Evolutionary conservation across 1,284 basidiomycete genomes (phyloP).

Genomic region (Boletus sp.): DNA sequence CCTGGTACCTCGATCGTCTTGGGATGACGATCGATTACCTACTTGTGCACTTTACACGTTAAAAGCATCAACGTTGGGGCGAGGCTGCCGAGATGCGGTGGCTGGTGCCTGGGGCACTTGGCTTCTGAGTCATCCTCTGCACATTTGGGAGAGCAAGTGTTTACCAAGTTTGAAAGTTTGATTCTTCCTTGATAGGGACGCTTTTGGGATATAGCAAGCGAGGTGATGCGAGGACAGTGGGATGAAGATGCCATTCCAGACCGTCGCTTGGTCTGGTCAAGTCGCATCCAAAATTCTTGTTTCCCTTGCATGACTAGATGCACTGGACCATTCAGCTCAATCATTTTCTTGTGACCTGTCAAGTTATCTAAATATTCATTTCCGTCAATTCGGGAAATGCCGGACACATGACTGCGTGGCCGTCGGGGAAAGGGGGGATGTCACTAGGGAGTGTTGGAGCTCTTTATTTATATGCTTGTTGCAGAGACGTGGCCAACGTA

Average conservation of each 20-base stretch:
- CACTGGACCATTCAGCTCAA: neutral
- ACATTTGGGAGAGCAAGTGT: neutral
- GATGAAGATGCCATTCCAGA: neutral
- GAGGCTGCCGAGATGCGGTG: conserved; percentile 1
- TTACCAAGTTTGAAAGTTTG: neutral
- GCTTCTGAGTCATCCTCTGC: neutral
- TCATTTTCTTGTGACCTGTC: neutral
- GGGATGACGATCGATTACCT: neutral
- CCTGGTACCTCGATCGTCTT: conserved; percentile 16
- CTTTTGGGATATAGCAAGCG: too few species aligned
- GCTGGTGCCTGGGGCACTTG: neutral
- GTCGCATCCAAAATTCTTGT: neutral
- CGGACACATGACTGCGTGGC: neutral
- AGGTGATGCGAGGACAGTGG: too few species aligned
- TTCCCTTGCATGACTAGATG: neutral
- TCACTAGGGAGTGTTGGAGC: neutral
- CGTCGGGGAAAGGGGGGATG: neutral
- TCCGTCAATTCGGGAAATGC: conserved; percentile 9
- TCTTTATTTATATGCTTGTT: neutral
- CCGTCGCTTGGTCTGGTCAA: neutral
- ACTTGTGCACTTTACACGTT: neutral
- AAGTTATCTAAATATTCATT: conserved; percentile 16
- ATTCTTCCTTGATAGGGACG: conserved; percentile 8
- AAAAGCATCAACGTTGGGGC: neutral
- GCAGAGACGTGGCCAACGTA: neutral